Evolutionary conservation across 2,329 filamentous ascomycete genomes (phyloP), one percentile per base, ranked within the genome.

Genomic region (Sporothrix mexicana): DNA sequence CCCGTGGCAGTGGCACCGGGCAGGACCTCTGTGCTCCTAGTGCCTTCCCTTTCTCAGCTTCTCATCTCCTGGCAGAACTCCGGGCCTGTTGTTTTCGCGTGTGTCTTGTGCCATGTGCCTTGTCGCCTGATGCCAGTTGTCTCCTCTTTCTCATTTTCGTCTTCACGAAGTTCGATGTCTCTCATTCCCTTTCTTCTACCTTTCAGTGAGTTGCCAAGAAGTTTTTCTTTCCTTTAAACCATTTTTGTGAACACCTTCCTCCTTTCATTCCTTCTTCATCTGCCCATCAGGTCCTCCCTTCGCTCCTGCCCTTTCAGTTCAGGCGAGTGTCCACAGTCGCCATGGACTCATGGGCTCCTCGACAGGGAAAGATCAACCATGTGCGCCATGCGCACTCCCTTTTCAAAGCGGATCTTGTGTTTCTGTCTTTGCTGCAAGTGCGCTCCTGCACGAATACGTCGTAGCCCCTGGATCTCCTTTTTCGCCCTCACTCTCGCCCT

Each of bases 1-100:
- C 74, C 74, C 74, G 72, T 72, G 74, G 73, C 73, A 74, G 72
- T 73, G 73, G 73, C 73, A 74, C 73, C 69, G 74, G 69, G 72
- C 72, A 59, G 43, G 41, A 55, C 45, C 62, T 69, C 55, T 70
- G 47, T 74, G 71, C 72, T 69, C 49, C 57, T 74, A 67, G 73
- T 55, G 64, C 47, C 25, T 23, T 47, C 64, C 64, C 12, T 47
- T 36, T 36, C 30, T 36, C 30, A 30, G 30, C 30, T 30, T 30
- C 30, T 30, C 30, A 30, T 2, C 30, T 30, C 30, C 30, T 62
- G 59, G 23, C 23, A 57, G 53, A 30, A 57, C 55, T 36, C 55
- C 8, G 55, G 55, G 25, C 55, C 13, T 36, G 8, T 36, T 13
- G 13, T 59, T 13, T 57, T 57, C 53, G 20, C 20, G 5, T 36